These are phyloP conservation scores for Odonthalia washingtoniensis DNA, from an alignment of 31 red algal species.

Conservation along the genomic window DNA sequence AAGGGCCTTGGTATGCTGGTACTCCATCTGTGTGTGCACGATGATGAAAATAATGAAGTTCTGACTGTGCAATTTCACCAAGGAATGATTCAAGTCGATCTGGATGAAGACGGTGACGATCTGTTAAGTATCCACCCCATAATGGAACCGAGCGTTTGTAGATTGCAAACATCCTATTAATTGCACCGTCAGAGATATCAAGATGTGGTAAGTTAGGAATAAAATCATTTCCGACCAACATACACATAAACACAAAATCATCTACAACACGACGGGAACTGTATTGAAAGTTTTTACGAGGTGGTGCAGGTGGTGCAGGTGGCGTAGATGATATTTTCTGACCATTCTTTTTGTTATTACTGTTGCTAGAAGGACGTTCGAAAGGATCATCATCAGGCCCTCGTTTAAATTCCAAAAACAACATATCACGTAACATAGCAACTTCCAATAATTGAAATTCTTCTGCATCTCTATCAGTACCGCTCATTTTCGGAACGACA, in stretches of 20 bases:
- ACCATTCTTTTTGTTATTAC: slow-evolving; percentile 61
- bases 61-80: slow-evolving; percentile 62
- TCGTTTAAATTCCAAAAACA: neutral
- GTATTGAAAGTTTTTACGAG: slow-evolving; percentile 9
- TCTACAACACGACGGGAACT: slow-evolving; percentile 82
- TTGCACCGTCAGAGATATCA: slow-evolving; percentile 94
- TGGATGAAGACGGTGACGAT: slow-evolving; percentile 83
- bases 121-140: slow-evolving; percentile 76
- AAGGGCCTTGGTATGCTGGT: slow-evolving; percentile 63
- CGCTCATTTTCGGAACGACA: slow-evolving; percentile 86
- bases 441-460: slow-evolving; percentile 49
- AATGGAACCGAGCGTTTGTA: slow-evolving; percentile 76
- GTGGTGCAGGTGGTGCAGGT: slow-evolving; percentile 43
- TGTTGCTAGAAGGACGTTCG: neutral
- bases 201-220: slow-evolving; percentile 95
- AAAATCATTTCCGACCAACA: slow-evolving; percentile 99
- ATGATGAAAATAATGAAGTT: slow-evolving; percentile 85
- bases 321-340: slow-evolving; percentile 81
- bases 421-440: slow-evolving; percentile 78
- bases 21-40: slow-evolving; percentile 72
- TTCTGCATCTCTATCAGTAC: slow-evolving; percentile 13
- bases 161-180: slow-evolving; percentile 88
- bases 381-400: neutral
- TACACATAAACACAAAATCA: slow-evolving; percentile 98
- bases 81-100: slow-evolving; percentile 89